phyloP scores from a whole-genome alignment of 305 asterid genomes.

The Fraxinus latifolia region DNA sequence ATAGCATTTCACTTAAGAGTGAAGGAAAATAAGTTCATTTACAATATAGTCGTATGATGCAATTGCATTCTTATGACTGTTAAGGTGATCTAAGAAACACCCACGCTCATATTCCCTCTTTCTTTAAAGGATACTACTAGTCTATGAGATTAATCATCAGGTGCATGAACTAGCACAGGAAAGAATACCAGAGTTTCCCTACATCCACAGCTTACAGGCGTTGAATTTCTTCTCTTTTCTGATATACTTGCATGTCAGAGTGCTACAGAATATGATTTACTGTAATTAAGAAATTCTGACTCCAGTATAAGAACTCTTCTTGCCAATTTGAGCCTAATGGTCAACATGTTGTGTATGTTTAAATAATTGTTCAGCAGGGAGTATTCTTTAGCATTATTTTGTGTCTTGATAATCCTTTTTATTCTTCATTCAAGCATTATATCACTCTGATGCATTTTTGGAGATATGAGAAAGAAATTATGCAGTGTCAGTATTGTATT shows the following conservation, averaged over 20 bases:
- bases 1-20: slow-evolving; percentile 9
- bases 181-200: neutral
- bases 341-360: neutral
- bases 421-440: neutral
- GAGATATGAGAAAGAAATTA: neutral
- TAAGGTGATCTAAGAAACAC: neutral
- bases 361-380: neutral
- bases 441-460: neutral
- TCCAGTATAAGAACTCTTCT: neutral
- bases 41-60: neutral
- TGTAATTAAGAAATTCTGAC: neutral
- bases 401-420: slow-evolving; percentile 6
- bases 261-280: slow-evolving; percentile 10
- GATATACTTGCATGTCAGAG: slow-evolving; percentile 1
- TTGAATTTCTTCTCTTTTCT: neutral
- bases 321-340: slow-evolving; percentile 3
- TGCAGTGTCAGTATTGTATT: slow-evolving; percentile 1
- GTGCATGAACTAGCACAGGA: slow-evolving; percentile 3
- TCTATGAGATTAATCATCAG: slow-evolving; percentile 13
- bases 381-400: slow-evolving; percentile 1
- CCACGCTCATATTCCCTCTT: neutral
- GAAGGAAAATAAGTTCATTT: slow-evolving; percentile 11
- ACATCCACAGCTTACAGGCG: neutral
- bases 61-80: neutral
- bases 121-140: neutral